Conservation (phyloP, 495 filamentous ascomycete genomes). For the Annulohypoxylon bovei region DNA sequence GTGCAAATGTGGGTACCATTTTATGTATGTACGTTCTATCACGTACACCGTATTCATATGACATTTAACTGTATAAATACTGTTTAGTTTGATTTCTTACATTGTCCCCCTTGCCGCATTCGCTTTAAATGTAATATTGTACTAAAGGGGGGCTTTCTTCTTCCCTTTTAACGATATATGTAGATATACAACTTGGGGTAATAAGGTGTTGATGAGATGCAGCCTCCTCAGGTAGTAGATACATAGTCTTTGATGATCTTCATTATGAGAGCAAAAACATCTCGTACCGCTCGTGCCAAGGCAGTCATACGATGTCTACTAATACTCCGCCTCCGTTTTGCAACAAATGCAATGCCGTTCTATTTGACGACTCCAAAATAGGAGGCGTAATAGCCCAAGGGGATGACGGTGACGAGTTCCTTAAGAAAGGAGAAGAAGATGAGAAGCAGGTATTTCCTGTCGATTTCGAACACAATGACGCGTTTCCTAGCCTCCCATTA, state of each 20-base stretch:
- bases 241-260: too few species aligned
- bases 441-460: not conserved
- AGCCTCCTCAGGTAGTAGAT: too few species aligned
- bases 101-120: not conserved
- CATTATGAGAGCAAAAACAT: not conserved
- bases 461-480: not conserved
- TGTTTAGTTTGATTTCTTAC: not conserved
- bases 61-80: not conserved
- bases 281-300: not conserved
- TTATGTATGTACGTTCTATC: not conserved
- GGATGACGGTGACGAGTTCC: not conserved
- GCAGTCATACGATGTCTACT: not conserved
- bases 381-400: not conserved
- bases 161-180: not conserved
- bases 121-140: not conserved
- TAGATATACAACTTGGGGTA: not conserved
- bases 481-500: not conserved
- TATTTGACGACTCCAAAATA: not conserved
- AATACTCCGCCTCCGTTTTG: not conserved
- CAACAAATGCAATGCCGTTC: not conserved
- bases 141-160: not conserved
- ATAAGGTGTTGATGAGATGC: not conserved
- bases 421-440: not conserved
- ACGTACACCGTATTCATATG: not conserved
- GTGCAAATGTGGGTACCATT: conserved; percentile 12